Percentiles rank a stretch among this genome's conserved stretches.
phyloP scores from a whole-genome alignment of 2,329 filamentous ascomycete species.

The Paraconiothyrium sp. region DNA sequence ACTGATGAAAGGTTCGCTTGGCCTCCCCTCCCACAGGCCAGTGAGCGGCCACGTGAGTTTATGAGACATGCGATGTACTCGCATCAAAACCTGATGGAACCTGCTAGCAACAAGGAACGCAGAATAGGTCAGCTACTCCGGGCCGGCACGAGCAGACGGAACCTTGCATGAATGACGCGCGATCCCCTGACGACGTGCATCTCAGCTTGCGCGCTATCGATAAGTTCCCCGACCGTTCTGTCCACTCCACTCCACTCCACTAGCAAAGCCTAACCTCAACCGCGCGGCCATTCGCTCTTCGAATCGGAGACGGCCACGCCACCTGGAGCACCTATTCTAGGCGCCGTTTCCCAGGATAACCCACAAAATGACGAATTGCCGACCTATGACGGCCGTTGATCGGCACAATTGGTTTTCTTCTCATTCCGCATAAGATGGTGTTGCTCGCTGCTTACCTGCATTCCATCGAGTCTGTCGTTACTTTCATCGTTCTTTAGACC shows the following conservation, averaged over 20 bases:
- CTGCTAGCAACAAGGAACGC: no score
- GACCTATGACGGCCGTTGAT: background rate
- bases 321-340: background rate
- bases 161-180: conserved; percentile 1
- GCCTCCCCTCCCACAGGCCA: no score
- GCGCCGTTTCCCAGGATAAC: background rate
- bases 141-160: background rate
- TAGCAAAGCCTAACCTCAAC: conserved; percentile 10
- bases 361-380: conserved; percentile 9
- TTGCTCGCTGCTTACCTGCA: background rate
- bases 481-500: background rate
- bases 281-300: background rate
- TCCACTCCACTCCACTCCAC: background rate
- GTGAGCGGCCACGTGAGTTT: no score
- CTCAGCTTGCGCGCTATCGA: background rate
- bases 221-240: background rate
- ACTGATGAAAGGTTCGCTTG: no score
- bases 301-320: conserved; percentile 8
- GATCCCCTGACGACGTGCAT: conserved; percentile 1
- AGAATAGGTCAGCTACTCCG: no score
- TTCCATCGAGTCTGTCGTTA: background rate
- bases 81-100: no score
- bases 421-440: background rate
- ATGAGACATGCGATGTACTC: no score
- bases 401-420: background rate